These are phyloP conservation scores for Thermochaetoides thermophila DNA, from an alignment of 495 filamentous ascomycete genomes.

Conservation along the genomic window DNA sequence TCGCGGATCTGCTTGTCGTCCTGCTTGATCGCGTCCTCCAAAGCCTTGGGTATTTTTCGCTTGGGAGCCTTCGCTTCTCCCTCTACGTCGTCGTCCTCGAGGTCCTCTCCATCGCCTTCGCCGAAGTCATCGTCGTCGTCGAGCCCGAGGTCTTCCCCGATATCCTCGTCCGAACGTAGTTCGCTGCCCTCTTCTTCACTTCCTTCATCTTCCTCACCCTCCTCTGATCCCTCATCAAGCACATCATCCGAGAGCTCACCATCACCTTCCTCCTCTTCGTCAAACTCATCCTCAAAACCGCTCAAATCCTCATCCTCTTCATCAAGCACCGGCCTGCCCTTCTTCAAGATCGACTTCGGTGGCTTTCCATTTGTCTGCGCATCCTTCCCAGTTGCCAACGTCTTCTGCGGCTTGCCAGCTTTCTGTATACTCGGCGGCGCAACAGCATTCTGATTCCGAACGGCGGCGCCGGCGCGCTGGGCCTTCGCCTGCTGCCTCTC, in stretches of 20 bases:
- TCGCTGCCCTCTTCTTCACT: conserved; percentile 17
- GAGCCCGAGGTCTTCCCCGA: conserved; percentile 26
- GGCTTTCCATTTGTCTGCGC: conserved; percentile 1
- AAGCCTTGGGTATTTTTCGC: conserved; percentile 36
- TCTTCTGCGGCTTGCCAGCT: not conserved
- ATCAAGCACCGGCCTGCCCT: conserved; percentile 1
- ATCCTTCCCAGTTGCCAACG: not conserved
- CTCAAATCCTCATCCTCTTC: conserved; percentile 5
- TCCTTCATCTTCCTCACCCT: conserved; percentile 13
- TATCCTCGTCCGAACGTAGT: conserved; percentile 26
- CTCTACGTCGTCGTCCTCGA: conserved; percentile 10
- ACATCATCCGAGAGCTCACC: conserved; percentile 13
- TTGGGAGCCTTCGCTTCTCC: conserved; percentile 12
- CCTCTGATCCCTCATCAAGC: conserved; percentile 15
- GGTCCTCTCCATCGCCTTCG: conserved; percentile 20
- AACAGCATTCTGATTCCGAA: no score
- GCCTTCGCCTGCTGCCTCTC: conserved; percentile 28
- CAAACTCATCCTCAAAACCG: conserved; percentile 5
- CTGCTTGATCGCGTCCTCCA: conserved; percentile 48
- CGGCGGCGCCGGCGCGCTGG: conserved; percentile 6
- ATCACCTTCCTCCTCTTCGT: conserved; percentile 14
- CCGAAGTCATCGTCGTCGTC: conserved; percentile 11
- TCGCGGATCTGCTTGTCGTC: conserved; percentile 83
- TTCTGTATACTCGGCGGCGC: no score
- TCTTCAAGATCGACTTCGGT: conserved; percentile 10